phyloP scores from a whole-genome alignment of 768 basidiomycete species.

The Collybia sordida region DNA sequence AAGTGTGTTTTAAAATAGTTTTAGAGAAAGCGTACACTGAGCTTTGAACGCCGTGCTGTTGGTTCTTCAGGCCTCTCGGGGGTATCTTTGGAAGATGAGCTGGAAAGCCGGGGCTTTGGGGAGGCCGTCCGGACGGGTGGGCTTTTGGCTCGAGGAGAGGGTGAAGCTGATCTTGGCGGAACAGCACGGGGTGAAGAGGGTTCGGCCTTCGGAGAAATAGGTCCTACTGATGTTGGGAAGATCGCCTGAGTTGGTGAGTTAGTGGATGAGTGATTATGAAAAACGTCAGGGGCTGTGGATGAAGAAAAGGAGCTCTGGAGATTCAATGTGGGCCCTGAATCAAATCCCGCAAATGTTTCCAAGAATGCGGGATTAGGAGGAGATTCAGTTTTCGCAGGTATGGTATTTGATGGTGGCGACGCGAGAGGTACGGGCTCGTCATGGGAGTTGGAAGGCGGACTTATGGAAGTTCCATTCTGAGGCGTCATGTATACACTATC shows the following conservation, averaged over 20 bases:
- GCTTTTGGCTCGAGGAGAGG: conserved; percentile 41
- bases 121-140: conserved; percentile 54
- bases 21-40: conserved; percentile 59
- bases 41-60: conserved; percentile 64
- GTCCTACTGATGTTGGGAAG: conserved; percentile 26
- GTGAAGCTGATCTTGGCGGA: conserved; percentile 34
- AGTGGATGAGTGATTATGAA: conserved; percentile 1
- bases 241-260: conserved; percentile 20
- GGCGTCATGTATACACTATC: conserved; percentile 30
- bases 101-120: conserved; percentile 60
- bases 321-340: conserved; percentile 35
- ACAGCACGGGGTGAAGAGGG: conserved; percentile 33
- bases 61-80: conserved; percentile 59
- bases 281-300: conserved; percentile 15
- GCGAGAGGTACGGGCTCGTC: conserved; percentile 2
- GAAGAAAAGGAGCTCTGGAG: conserved; percentile 38
- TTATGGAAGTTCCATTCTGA: conserved; percentile 1
- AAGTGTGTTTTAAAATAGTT: conserved; percentile 1
- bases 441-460: neutral
- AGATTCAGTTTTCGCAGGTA: neutral
- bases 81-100: conserved; percentile 58
- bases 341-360: conserved; percentile 56
- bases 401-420: conserved; percentile 1
- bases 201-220: conserved; percentile 35
- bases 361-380: conserved; percentile 34